Evolutionary conservation across 768 basidiomycete genomes (phyloP).

Genomic region (Suillus clintonianus): DNA sequence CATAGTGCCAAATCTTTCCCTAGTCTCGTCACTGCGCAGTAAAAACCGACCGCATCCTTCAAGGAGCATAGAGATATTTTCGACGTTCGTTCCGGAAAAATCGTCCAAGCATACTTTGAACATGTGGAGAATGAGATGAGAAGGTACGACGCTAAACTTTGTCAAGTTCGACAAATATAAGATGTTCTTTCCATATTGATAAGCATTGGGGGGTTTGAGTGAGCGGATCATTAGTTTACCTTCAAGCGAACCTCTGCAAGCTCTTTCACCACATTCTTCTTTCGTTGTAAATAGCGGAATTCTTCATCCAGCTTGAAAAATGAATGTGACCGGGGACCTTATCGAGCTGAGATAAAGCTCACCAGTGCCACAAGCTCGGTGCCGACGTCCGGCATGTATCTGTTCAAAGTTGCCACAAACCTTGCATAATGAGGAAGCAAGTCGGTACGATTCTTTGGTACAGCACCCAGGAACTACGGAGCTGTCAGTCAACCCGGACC

Average conservation of each 20-base stretch:
- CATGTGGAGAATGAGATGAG: constrained; percentile 90
- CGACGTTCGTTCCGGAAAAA: constrained; percentile 89
- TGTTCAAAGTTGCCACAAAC: constrained; percentile 83
- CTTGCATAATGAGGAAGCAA: constrained; percentile 92
- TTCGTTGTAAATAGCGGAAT: constrained; percentile 91
- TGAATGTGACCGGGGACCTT: constrained; percentile 5
- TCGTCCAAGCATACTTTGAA: constrained; percentile 98
- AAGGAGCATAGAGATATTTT: constrained; percentile 87
- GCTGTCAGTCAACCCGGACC: not conserved
- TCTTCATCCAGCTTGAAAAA: constrained; percentile 85
- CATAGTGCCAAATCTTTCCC: constrained; percentile 86
- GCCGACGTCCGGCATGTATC: constrained; percentile 94
- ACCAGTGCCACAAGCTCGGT: constrained; percentile 79
- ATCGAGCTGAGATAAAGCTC: constrained; percentile 31
- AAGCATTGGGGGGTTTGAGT: constrained; percentile 1
- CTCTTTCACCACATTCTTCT: constrained; percentile 92
- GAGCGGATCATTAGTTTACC: constrained; percentile 41
- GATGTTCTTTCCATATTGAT: constrained; percentile 63
- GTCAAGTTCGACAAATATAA: constrained; percentile 88
- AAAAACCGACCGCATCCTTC: constrained; percentile 95
- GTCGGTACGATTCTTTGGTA: constrained; percentile 87
- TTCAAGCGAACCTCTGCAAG: constrained; percentile 83
- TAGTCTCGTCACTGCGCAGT: constrained; percentile 83
- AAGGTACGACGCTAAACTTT: constrained; percentile 91
- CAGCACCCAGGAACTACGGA: constrained; percentile 72